Base-by-base conservation (phyloP, 1,284 basidiomycete genomes). In the Cerioporus squamosus region DNA sequence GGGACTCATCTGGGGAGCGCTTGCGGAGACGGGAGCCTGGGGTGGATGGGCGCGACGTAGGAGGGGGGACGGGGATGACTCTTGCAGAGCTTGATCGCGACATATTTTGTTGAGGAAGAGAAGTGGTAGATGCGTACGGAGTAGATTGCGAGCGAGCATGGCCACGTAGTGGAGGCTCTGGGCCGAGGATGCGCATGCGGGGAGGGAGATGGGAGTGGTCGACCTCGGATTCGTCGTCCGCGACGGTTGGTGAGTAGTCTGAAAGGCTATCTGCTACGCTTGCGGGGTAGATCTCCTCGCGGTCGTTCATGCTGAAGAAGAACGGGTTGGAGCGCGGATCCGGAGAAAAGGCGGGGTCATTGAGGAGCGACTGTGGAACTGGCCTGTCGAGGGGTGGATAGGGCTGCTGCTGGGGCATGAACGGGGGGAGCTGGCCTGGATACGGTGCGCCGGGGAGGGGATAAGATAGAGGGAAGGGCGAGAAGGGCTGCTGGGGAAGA, bases 301-400 rank as follows among this genome's bases (percentile, higher is more conserved):
- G 59, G 51, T 65, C 60, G 55, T 65, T 66, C 68, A 72, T 71
- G 57, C 54, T 64, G 57, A 67, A 66, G 65, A 70, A 74, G 58
- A 72, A 64, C 6, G 73, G 75, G 59, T 77, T 75, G 46, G 57
- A 55, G 44, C 59, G 61, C 29, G 75, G 75, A 66, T 76, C 73
- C 40, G 60, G 56, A 29, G 75, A 73, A 68, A 77, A 78, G 15
- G 75, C 75, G 36, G 75, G 75, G 60, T 77, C 76, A 47, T 72
- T 57, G 55, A 66, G 55, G 50, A 65, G 53, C 14, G 57, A 38
- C 36, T 33, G 55, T 10, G 65, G 66, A 36, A 61, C 18, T 5
- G 54, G 62, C 18, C 58, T 29, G 52, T 48, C 55, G 40, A 52
- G 56, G 48, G 39, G 61, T 52, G 60, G 38, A 55, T 47, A 47